Evolutionary conservation across 2,329 filamentous ascomycete species (phyloP).

Genomic region (Cercospora sp.): DNA sequence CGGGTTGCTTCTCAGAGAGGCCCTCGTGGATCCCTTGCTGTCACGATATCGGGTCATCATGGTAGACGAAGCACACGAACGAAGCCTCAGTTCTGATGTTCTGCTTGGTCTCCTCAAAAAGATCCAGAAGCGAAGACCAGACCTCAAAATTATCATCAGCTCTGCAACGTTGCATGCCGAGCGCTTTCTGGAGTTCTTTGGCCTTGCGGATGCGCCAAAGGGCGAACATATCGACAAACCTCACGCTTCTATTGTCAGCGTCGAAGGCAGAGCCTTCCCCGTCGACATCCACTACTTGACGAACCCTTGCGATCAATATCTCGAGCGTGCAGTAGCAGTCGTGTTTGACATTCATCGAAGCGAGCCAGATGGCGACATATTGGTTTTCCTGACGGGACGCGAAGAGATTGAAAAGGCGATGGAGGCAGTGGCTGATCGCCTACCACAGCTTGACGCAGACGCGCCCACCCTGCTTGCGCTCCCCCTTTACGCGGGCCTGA

Average conservation of each 20-base stretch:
- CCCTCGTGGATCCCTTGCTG: conserved; percentile 85
- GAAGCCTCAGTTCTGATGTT: conserved; percentile 89
- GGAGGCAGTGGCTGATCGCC: conserved; percentile 74
- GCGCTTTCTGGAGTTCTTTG: conserved; percentile 79
- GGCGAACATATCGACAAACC: conserved; percentile 30
- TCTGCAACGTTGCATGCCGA: conserved; percentile 92
- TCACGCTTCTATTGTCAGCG: conserved; percentile 68
- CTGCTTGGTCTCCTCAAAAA: conserved; percentile 89
- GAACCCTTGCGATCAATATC: conserved; percentile 77
- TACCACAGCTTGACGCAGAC: conserved; percentile 61
- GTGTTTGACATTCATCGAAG: conserved; percentile 84
- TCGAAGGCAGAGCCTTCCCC: conserved; percentile 85
- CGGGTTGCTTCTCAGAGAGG: conserved; percentile 85
- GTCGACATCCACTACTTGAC: conserved; percentile 84
- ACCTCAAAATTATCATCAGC: conserved; percentile 85
- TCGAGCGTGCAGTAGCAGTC: conserved; percentile 78
- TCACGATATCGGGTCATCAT: conserved; percentile 94
- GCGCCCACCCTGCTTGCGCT: conserved; percentile 66
- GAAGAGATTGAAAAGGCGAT: conserved; percentile 87
- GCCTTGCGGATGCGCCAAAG: conserved; percentile 45
- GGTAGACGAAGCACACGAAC: conserved; percentile 95
- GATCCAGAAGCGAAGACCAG: conserved; percentile 74
- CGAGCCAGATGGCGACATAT: conserved; percentile 80
- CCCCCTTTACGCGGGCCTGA: conserved; percentile 84
- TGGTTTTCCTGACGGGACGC: conserved; percentile 87